These are phyloP conservation scores for Fusarium albosuccineum DNA, from an alignment of 2,329 filamentous ascomycete species.

Conservation along the genomic window DNA sequence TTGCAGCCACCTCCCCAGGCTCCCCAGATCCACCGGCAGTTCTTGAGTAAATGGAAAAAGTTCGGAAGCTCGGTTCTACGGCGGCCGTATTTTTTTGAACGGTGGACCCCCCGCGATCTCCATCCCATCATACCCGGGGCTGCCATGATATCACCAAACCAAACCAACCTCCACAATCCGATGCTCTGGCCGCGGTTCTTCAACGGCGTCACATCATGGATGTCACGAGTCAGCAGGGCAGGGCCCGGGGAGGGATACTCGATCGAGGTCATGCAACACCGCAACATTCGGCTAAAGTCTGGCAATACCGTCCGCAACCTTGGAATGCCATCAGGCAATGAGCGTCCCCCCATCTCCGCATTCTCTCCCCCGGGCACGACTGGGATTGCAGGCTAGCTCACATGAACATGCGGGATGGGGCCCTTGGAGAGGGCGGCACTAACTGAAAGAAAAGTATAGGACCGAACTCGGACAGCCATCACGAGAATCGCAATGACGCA, in stretches of 20 bases:
- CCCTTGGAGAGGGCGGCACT: neutral
- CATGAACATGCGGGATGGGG: conserved; percentile 10
- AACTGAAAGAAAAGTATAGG: conserved; percentile 8
- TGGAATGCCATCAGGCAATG: conserved; percentile 35
- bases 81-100: conserved; percentile 37
- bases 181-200: conserved; percentile 1
- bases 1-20: conserved; percentile 11
- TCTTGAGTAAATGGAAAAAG: conserved; percentile 26
- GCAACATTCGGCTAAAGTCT: conserved; percentile 5
- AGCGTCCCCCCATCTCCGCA: conserved; percentile 23
- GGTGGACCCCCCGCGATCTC: conserved; percentile 28
- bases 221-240: conserved; percentile 17
- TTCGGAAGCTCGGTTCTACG: conserved; percentile 39
- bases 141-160: conserved; percentile 36
- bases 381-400: conserved; percentile 6
- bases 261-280: conserved; percentile 3
- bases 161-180: conserved; percentile 21
- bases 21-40: conserved; percentile 36
- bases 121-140: conserved; percentile 11
- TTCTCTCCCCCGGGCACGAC: conserved; percentile 10
- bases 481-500: conserved; percentile 37
- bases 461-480: conserved; percentile 16
- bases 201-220: conserved; percentile 23
- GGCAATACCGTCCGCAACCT: conserved; percentile 14
- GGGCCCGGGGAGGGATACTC: neutral